Evolutionary conservation across 1,139 yeast genomes (phyloP), one percentile per base, ranked within the genome.

Genomic region (Nadsonia commutata): DNA sequence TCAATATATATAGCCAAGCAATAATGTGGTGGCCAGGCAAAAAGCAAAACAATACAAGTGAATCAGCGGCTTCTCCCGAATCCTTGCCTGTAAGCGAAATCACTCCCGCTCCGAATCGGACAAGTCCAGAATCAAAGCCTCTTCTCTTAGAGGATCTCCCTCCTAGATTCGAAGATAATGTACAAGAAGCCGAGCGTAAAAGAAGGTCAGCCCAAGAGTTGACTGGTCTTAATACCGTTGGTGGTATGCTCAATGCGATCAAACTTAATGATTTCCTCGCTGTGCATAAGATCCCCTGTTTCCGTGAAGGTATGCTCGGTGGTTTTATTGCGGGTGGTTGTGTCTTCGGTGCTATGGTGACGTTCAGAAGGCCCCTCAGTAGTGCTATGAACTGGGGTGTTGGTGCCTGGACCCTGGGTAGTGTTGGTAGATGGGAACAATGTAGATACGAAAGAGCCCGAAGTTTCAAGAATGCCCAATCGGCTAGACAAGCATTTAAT

Each of bases 401-500:
- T 42, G 82, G 84, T 39, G 94, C 94, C 3, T 75, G 86, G 51
- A 63, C 83, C 48, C 60, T 85, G 33, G 96, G 95, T 1, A 78
- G 84, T 43, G 70, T 82, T 1, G 78, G 83, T 33, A 84, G 94
- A 1, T 88, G 95, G 95, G 95, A 88, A 59, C 94, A 84, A 60
- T 88, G 97, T 59, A 69, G 95, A 47, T 71, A 77, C 42, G 70
- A 76, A 45, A 67, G 94, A 57, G 68, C 80, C 54, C 71, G 73
- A 52, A 76, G 80, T 40, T 68, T 74, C 54, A 70, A 71, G 49
- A 75, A 78, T 49, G 76, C 82, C 50, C 76, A 52, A 18, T 45
- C 47, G 42, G 46, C 44, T 23, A 40, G 37, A n/a, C 40, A 41
- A 38, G 43, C 37, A 11, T 41, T 27, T 27, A 16, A 11, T 9